These are phyloP conservation scores for Xylaria sp. DNA, from an alignment of 2,329 filamentous ascomycete genomes.

Conservation along the genomic window DNA sequence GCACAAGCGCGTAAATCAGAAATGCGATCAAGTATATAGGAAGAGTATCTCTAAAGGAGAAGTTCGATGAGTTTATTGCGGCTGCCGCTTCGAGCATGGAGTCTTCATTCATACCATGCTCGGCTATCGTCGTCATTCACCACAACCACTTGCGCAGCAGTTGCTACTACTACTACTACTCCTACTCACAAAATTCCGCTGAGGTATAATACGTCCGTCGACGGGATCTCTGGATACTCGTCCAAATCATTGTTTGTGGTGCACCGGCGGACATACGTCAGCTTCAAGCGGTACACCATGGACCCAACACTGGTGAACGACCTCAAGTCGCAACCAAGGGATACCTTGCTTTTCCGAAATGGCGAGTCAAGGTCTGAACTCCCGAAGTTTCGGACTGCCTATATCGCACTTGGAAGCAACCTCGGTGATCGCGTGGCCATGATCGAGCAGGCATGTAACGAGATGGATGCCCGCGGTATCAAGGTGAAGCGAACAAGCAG, in stretches of 20 bases:
- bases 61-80: constrained; percentile 44
- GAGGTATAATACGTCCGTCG: constrained; percentile 23
- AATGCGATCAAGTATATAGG: constrained; percentile 24
- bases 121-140: constrained; percentile 30
- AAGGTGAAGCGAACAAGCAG: constrained; percentile 82
- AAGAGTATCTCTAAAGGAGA: constrained; percentile 31
- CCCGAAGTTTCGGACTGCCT: constrained; percentile 64
- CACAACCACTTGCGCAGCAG: constrained; percentile 16
- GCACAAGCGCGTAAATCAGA: constrained; percentile 3
- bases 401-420: constrained; percentile 93
- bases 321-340: constrained; percentile 35
- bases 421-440: constrained; percentile 84
- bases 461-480: constrained; percentile 80
- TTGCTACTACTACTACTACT: not conserved
- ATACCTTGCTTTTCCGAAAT: constrained; percentile 36
- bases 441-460: constrained; percentile 84
- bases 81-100: constrained; percentile 47
- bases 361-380: constrained; percentile 44
- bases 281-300: constrained; percentile 43
- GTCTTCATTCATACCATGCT: constrained; percentile 42
- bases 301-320: constrained; percentile 40
- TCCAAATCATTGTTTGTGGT: constrained; percentile 6
- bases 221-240: constrained; percentile 5
- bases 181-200: not conserved
- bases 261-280: constrained; percentile 29